Base-by-base conservation (phyloP, 345 rosid species). In the Camelina laxa region DNA sequence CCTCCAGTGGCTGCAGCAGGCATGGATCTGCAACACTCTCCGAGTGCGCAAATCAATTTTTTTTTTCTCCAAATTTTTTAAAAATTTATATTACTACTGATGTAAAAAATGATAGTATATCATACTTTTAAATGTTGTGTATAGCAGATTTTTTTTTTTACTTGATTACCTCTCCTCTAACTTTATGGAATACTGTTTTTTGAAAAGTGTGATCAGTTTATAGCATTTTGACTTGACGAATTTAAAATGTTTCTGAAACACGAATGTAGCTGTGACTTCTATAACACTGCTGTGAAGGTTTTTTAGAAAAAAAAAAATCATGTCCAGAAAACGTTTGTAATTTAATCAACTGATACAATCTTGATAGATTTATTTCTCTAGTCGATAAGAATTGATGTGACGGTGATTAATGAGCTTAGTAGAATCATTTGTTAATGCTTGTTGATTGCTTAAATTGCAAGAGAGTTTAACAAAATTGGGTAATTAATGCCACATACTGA, bases 11-110 rank as follows among this genome's bases (percentile, higher is more conserved):
- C 65, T 30, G 72, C 67, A 57, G 55, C 70, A 33, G 49, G 54
- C 69, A 54, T 54, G 58, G 50, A 49, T 61, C 79, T 69, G 70
- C 59, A 75, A 61, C 74, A 45, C 79, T 69, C 79, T 75, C 79
- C 70, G 75, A 75, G 75, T 69, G 70, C 64, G 70, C 67, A 70
- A 64, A 24, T 63, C 49, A 11, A 15, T 49, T 39, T 42, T 2
- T 60, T 49, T 53, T 15, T 60, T 20, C 58, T 53, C 12, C 24
- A 31, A 39, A 2, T 19, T 5, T 7, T 30, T 14, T 17, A 22
- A 16, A 66, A 45, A n/a, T 12, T 8, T 4, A 27, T 27, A 27
- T 27, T 27, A 27, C 27, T 24, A 24, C 24, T 22, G 0, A 24
- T 24, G 27, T 24, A 27, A 27, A 27, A 33, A 35, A 35, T 35